Percentiles rank a stretch among this genome's conserved stretches.
These are phyloP conservation scores for Pisolithus albus DNA, from an alignment of 768 basidiomycete species.

Conservation along the genomic window DNA sequence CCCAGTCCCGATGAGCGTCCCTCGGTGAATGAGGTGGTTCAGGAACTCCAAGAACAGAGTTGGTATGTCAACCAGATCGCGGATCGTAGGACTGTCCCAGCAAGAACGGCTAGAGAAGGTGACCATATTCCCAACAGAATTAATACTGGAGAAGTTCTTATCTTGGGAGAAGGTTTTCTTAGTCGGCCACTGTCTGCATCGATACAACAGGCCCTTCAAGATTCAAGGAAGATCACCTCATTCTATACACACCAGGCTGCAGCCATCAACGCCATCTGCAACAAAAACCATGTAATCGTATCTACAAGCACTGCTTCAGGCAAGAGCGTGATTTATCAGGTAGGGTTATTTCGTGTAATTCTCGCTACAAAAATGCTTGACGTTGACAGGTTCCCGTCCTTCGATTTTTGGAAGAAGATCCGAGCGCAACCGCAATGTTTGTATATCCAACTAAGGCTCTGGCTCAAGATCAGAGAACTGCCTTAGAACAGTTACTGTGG, in stretches of 20 bases:
- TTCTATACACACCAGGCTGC: conserved; percentile 67
- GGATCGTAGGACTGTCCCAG: conserved; percentile 45
- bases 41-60: conserved; percentile 46
- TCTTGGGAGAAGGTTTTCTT: conserved; percentile 33
- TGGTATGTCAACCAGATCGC: conserved; percentile 73
- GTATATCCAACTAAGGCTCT: conserved; percentile 93
- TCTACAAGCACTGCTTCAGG: conserved; percentile 89
- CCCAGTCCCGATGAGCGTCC: conserved; percentile 47
- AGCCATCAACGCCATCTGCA: conserved; percentile 58
- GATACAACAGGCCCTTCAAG: conserved; percentile 48
- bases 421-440: conserved; percentile 63
- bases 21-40: conserved; percentile 50
- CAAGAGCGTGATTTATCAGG: conserved; percentile 85
- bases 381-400: conserved; percentile 59
- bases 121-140: not conserved
- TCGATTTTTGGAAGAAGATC: conserved; percentile 55
- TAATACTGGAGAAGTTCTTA: not conserved
- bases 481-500: conserved; percentile 60
- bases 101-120: conserved; percentile 51
- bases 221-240: conserved; percentile 52
- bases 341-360: conserved; percentile 17
- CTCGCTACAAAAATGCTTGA: not conserved
- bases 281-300: conserved; percentile 69
- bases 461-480: conserved; percentile 78
- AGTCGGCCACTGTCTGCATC: conserved; percentile 51